Evolutionary conservation across 2,329 filamentous ascomycete species (phyloP).

Genomic region (Fusarium sp.): DNA sequence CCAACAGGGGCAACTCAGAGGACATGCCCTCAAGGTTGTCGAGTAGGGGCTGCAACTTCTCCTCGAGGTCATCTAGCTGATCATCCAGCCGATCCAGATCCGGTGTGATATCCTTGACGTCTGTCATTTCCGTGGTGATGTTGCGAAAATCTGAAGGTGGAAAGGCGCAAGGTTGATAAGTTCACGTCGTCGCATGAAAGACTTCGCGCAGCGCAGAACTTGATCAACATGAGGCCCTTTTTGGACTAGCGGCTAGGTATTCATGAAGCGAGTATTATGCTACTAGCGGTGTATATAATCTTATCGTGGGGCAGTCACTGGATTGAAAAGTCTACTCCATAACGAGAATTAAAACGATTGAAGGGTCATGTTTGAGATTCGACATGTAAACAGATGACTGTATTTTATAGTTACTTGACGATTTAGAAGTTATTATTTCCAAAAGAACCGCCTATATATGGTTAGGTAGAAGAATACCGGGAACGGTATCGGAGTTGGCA

Average conservation of each 20-base stretch:
- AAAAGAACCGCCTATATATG: neutral
- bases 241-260: conserved; percentile 25
- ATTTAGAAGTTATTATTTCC: too few relatives aligned
- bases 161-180: conserved; percentile 20
- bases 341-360: too few relatives aligned
- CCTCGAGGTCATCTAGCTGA: conserved; percentile 82
- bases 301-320: neutral
- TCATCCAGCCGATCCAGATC: conserved; percentile 79
- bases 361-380: too few relatives aligned
- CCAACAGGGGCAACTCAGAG: conserved; percentile 86
- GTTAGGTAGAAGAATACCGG: neutral
- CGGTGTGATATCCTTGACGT: conserved; percentile 67
- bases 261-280: conserved; percentile 18
- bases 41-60: conserved; percentile 78
- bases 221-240: conserved; percentile 25
- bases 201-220: conserved; percentile 37
- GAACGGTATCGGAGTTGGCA: conserved; percentile 6
- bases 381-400: too few relatives aligned
- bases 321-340: neutral
- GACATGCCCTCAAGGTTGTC: conserved; percentile 73
- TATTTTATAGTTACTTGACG: too few relatives aligned
- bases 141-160: conserved; percentile 2
- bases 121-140: conserved; percentile 49
- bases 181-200: conserved; percentile 37
- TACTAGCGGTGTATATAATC: conserved; percentile 1